Evolutionary conservation across 2,329 filamentous ascomycete genomes (phyloP), one percentile per base, ranked within the genome.

Genomic region (Didymella lethalis): DNA sequence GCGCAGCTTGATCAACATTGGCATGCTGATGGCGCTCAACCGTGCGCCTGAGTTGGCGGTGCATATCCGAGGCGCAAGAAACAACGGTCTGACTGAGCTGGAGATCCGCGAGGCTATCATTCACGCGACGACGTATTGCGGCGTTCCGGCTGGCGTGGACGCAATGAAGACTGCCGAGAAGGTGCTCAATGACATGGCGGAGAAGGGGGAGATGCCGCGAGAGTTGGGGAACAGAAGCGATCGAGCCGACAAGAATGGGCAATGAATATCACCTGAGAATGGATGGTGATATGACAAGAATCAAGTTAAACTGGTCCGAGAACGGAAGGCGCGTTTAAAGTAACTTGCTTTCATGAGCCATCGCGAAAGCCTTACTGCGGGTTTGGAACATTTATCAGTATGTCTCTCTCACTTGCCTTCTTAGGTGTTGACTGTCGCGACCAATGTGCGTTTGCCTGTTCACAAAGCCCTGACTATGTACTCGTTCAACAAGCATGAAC

Each of bases 1-100:
- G 64, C 82, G 87, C 46, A 85, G 82, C 52, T 78, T 90, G 54
- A 76, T 90, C 52, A 89, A 89, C 71, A 85, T 89, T 47, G 86
- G 83, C 47, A 88, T 90, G 83, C 78, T 90, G 45, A 85, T 84
- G 72, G 85, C 85, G 3, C 78, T 88, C 61, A 88, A 88, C 66
- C 79, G 85, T 5, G 79, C 78, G 6, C 82, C 84, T 0, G 87
- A 90, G 69, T 77, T 90, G 56, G 86, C 80, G 0, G 81, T 86
- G 7, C 87, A 90, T 70, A 79, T 87, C n/a, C 79, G 85, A 23
- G 87, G 87, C 0, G 87, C 87, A 1, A 75, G 86, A 63, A 87
- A 85, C 64, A 90, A 90, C 64, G 87, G 87, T 0, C 76, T 86
- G 11, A 83, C 80, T 0, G 86, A 88, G 67, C 71, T 85, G 18